Evolutionary conservation across 495 filamentous ascomycete species (phyloP).

Genomic region (Penicillium pulvis): DNA sequence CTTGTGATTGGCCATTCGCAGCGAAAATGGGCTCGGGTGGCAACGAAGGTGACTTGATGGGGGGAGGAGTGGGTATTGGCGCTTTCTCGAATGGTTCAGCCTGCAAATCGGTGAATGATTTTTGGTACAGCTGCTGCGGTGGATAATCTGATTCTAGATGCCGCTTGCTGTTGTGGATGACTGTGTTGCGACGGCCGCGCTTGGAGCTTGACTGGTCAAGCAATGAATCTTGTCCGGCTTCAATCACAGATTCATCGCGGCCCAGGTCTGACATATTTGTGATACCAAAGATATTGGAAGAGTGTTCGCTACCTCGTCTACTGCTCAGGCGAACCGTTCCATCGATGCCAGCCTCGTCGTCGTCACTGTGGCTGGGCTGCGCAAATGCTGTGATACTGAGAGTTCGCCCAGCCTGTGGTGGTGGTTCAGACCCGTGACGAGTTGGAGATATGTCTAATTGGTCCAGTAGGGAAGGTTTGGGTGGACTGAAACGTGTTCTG

Average conservation of each 20-base stretch:
- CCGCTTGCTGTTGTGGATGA: conserved; percentile 36
- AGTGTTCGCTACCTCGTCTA: conserved; percentile 32
- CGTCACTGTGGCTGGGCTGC: conserved; percentile 20
- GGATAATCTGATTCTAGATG: conserved; percentile 46
- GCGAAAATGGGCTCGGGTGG: conserved; percentile 17
- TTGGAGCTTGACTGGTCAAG: conserved; percentile 14
- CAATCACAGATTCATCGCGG: conserved; percentile 26
- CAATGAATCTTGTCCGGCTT: conserved; percentile 40
- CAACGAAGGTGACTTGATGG: conserved; percentile 25
- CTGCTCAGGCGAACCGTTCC: conserved; percentile 26
- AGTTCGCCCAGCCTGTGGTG: conserved; percentile 29
- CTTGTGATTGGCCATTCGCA: conserved; percentile 16
- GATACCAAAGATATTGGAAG: conserved; percentile 38
- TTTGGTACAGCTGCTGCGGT: conserved; percentile 42
- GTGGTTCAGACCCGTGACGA: conserved; percentile 35
- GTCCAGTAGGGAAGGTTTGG: conserved; percentile 46
- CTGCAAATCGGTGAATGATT: conserved; percentile 45
- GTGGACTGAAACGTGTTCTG: conserved; percentile 47
- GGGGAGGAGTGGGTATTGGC: conserved; percentile 27
- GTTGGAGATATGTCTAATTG: conserved; percentile 46
- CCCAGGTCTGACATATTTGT: conserved; percentile 39
- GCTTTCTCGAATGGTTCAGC: conserved; percentile 48
- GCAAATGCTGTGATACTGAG: conserved; percentile 25
- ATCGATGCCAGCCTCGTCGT: conserved; percentile 23
- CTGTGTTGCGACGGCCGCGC: conserved; percentile 24